Base-by-base conservation (phyloP, 208 protist species). In the Blechomonas ayalai region DNA sequence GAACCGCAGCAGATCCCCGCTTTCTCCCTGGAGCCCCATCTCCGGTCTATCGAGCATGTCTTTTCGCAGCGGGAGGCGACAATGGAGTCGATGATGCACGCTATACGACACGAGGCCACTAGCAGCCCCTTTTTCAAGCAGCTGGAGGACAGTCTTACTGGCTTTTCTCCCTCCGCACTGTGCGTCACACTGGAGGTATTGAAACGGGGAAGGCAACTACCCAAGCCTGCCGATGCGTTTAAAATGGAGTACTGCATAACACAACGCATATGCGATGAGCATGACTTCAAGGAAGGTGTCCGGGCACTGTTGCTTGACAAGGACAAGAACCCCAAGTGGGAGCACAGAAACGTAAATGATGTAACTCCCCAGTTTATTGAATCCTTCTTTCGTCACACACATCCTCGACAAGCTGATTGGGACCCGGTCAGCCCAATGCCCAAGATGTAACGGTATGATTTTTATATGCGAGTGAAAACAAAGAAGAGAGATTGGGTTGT, bases 211-310 rank as follows among this genome's bases (percentile, higher is more conserved):
- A 41, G 44, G 15, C 59, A 71, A 50, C 27, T 56, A 15, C 67
- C 26, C 9, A 45, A 52, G 24, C 61, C 59, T 2, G 59, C 49
- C 16, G 65, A 95, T 22, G 65, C 58, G n/a, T 85, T 90, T 24
- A 23, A 38, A 31, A 48, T 73, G 48, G 82, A 92, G 41, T 85
- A 79, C 51, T 45, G 58, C 32, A 71, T 67, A 4, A 44, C 76
- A 18, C 58, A 82, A 39, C 67, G 56, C 28, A 38, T 72, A 25
- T 26, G 51, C 19, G 32, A 32, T 6, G 52, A 46, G 37, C 18
- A 55, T 43, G 82, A 95, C 39, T 93, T 92, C 46, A 47, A 33
- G 43, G 82, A 87, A 51, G 84, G 88, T 37, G 82, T 93, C n/a
- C 45, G 76, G 18, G 81, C 82, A 15, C 29, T 89, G 28, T 69